Evolutionary conservation across 768 basidiomycete species (phyloP).

Genomic region (Naganishia friedmannii): DNA sequence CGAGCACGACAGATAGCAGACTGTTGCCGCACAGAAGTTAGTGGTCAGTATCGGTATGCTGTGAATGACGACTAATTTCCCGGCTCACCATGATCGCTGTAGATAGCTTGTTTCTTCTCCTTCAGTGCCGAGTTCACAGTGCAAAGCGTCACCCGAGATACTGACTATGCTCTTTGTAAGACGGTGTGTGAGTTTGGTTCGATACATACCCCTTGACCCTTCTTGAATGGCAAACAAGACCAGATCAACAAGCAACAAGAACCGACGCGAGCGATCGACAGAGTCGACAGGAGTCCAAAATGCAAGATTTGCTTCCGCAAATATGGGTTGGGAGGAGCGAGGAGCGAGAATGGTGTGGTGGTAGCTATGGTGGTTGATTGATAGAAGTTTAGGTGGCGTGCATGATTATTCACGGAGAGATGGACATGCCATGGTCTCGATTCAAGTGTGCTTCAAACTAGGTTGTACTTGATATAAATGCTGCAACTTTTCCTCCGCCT

Average conservation of each 20-base stretch:
- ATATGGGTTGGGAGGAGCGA: neutral
- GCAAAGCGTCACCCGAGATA: too few species aligned
- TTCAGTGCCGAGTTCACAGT: too few species aligned
- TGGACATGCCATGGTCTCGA: too few species aligned
- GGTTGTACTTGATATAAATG: too few species aligned
- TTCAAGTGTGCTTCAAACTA: too few species aligned
- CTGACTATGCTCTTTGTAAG: too few species aligned
- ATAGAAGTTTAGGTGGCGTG: too few species aligned
- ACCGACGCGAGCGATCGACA: neutral
- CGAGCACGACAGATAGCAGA: constrained; percentile 71
- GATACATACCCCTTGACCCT: neutral
- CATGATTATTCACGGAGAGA: too few species aligned
- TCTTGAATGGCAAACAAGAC: neutral
- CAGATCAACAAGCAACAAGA: neutral
- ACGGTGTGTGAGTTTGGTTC: neutral
- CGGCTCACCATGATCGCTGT: neutral
- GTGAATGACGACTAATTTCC: neutral
- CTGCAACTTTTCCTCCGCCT: too few species aligned
- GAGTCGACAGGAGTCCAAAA: neutral
- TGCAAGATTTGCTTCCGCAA: neutral
- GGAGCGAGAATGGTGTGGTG: too few species aligned
- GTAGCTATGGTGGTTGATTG: too few species aligned
- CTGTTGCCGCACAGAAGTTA: neutral
- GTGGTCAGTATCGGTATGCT: neutral
- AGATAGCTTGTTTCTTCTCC: neutral